Evolutionary conservation across 177 flowering plant genomes (phyloP).

Genomic region (Tripterygium wilfordii): DNA sequence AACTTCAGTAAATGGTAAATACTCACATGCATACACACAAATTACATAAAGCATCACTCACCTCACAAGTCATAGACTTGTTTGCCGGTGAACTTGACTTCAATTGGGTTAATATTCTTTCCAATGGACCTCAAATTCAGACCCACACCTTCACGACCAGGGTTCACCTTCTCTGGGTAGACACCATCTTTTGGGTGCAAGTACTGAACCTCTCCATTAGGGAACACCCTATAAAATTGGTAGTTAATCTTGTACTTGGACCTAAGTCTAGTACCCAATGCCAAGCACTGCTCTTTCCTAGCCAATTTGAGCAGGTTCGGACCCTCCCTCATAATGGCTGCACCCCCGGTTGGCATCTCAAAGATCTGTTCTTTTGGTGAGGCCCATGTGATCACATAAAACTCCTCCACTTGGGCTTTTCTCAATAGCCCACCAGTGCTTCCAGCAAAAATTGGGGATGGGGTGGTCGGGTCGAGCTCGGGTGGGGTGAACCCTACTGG

Average conservation of each 20-base stretch:
- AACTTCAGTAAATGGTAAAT: neutral
- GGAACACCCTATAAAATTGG: constrained; percentile 97
- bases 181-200: constrained; percentile 98
- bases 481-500: constrained; percentile 98
- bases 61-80: constrained; percentile 73
- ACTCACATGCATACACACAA: neutral
- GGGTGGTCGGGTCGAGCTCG: constrained; percentile 83
- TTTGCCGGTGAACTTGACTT: constrained; percentile 98
- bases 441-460: constrained; percentile 95
- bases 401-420: constrained; percentile 95
- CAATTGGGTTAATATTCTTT: constrained; percentile 81
- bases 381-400: constrained; percentile 96
- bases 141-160: constrained; percentile 86
- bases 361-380: constrained; percentile 92
- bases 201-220: constrained; percentile 95
- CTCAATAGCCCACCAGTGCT: constrained; percentile 91
- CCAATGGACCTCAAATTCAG: constrained; percentile 83
- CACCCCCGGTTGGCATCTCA: constrained; percentile 99
- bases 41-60: constrained; percentile 1
- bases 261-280: constrained; percentile 91
- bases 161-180: constrained; percentile 97
- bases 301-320: constrained; percentile 90
- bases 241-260: constrained; percentile 98
- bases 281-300: constrained; percentile 95
- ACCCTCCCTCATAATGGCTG: constrained; percentile 94